Conservation (phyloP, 176 grass and related monocot genomes). For the Ensete glaucum region DNA sequence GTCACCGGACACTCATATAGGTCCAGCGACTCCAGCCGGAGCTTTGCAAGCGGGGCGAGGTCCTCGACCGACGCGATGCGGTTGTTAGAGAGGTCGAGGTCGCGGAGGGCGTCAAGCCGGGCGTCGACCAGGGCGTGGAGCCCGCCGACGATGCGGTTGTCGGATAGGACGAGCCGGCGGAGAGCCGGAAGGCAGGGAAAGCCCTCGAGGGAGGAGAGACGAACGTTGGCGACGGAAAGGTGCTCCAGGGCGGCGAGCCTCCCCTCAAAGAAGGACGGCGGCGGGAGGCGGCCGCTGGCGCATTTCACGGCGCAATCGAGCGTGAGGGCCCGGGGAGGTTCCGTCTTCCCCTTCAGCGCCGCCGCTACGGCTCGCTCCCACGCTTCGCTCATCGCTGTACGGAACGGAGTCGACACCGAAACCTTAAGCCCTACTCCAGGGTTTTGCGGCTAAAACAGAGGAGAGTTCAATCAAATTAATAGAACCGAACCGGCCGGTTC, state of each 20-base stretch:
- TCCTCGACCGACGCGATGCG: conserved; percentile 40
- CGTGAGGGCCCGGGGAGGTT: conserved; percentile 32
- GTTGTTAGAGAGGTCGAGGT: conserved; percentile 65
- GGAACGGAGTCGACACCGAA: neutral
- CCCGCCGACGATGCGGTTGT: conserved; percentile 48
- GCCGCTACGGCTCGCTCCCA: conserved; percentile 51
- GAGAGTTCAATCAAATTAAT: too few species aligned
- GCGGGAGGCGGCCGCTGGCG: conserved; percentile 41
- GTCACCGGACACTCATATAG: conserved; percentile 61
- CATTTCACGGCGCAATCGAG: conserved; percentile 61
- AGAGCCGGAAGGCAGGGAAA: conserved; percentile 53
- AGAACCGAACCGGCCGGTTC: too few species aligned
- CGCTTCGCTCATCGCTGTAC: conserved; percentile 2
- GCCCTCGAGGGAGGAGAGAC: conserved; percentile 38
- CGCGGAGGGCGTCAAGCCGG: conserved; percentile 34
- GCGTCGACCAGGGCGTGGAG: conserved; percentile 34
- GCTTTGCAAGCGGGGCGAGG: conserved; percentile 32
- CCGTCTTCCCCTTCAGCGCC: conserved; percentile 20
- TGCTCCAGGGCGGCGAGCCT: conserved; percentile 30
- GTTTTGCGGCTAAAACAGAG: too few species aligned
- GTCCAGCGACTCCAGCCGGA: conserved; percentile 34
- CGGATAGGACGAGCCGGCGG: conserved; percentile 53
- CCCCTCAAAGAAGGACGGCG: conserved; percentile 32
- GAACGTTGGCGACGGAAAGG: conserved; percentile 46
- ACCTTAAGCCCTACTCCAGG: neutral